A percentile compares a stretch with the other conserved stretches of the same genome.
Evolutionary conservation across 179 eudicot genomes (phyloP).

Genomic region (Vitellaria paradoxa): DNA sequence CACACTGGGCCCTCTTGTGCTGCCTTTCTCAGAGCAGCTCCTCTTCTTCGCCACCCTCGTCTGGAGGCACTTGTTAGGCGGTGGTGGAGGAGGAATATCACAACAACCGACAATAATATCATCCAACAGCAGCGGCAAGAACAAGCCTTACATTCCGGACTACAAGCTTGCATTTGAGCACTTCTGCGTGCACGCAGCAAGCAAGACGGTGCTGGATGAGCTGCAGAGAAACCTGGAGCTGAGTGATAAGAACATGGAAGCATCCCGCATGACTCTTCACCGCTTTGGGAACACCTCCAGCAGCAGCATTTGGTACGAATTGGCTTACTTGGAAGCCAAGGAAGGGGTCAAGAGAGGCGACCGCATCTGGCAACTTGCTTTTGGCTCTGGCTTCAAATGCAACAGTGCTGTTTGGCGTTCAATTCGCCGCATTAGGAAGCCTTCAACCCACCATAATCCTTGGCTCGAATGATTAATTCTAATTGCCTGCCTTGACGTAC

Average conservation of each 20-base stretch:
- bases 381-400: constrained; percentile 87
- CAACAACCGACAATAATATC: too few relatives aligned
- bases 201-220: constrained; percentile 77
- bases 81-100: constrained; percentile 5
- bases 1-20: constrained; percentile 85
- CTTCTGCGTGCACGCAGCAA: constrained; percentile 87
- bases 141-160: constrained; percentile 85
- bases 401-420: constrained; percentile 79
- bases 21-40: constrained; percentile 88
- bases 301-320: constrained; percentile 94
- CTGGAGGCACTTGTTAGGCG: constrained; percentile 46
- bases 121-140: neutral
- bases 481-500: too few relatives aligned
- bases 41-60: constrained; percentile 70
- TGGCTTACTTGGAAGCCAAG: constrained; percentile 86
- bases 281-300: constrained; percentile 94
- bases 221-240: constrained; percentile 82
- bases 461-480: constrained; percentile 37
- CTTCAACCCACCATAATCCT: constrained; percentile 40
- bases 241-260: constrained; percentile 73
- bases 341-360: constrained; percentile 59
- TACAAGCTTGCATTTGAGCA: constrained; percentile 97
- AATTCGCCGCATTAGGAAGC: constrained; percentile 45
- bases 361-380: constrained; percentile 82
- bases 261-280: constrained; percentile 67